Base-by-base conservation (phyloP, 2,329 filamentous ascomycete species). In the Escovopsis sp. region DNA sequence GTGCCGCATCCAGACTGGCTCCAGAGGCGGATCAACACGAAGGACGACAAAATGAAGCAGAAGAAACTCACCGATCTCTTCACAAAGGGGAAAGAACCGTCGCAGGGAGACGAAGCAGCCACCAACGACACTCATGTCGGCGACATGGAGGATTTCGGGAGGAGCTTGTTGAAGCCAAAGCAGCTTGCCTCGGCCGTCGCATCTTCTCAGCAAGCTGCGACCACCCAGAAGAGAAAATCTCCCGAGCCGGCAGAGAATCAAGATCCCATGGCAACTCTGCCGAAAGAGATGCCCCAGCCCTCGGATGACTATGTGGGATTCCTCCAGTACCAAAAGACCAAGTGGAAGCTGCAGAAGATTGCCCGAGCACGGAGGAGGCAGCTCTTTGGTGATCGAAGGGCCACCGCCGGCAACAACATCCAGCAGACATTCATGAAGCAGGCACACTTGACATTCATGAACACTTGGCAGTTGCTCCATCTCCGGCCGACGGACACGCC, bases 1-100 rank as follows among this genome's bases (percentile, higher is more conserved):
- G 86, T 99, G 11, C 72, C 84, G 7, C 93, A 98, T 62, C 91
- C 91, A 0, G 93, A 98, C 42, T 99, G 91, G 91, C 72, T 99
- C 30, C 87, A 95, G 54, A 78, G 86, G 45, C 75, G 89, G 41
- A 95, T 98, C 61, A 85, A 91, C 50, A 81, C 82, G 59, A 96
- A 95, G 60, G 91, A 98, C 43, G 91, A 99, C 64, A 88, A 82
- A 57, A 81, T 96, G 71, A 94, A 98, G 67, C 91, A 99, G 64
- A 94, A 88, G 66, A 98, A 98, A 65, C 82, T 99, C 68, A 98
- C 89, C 0, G 91, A 96, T 54, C 68, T 94, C 51, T 94, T 98
- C 55, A 70, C 57, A 53, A 68, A 52, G 11, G 34, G 12, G 54
- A 62, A 81, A 57, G 76, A 70, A 37, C 82, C 85, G 0, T 60